Evolutionary conservation across 148 eudicot genomes (phyloP).

Genomic region (Fallopia convolvulus): DNA sequence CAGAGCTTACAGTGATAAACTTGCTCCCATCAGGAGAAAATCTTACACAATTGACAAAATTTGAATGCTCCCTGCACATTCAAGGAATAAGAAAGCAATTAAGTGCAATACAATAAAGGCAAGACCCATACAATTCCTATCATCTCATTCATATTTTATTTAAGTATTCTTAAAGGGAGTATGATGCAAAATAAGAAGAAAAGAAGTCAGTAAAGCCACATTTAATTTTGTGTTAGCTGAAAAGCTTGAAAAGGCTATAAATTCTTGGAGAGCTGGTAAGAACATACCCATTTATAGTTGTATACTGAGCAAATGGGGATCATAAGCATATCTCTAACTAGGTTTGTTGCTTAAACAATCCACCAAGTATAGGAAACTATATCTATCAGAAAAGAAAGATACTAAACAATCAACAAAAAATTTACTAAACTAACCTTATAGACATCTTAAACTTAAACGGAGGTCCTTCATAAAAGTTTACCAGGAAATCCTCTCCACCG

Average conservation of each 20-base stretch:
- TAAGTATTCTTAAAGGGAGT: neutral
- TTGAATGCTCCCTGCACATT: slow-evolving; percentile 71
- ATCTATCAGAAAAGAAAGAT: neutral
- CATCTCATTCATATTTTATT: neutral
- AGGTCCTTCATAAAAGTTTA: slow-evolving; percentile 94
- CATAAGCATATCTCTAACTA: neutral
- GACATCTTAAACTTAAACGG: slow-evolving; percentile 97
- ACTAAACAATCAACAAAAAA: neutral
- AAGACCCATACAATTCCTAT: neutral
- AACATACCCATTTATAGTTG: neutral
- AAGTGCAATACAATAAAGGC: neutral
- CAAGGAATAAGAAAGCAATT: neutral
- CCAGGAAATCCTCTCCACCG: slow-evolving; percentile 88
- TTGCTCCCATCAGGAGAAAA: slow-evolving; percentile 91
- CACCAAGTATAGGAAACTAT: neutral
- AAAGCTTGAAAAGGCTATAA: neutral
- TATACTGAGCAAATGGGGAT: neutral
- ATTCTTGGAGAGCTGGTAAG: neutral
- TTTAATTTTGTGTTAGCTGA: neutral
- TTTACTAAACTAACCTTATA: slow-evolving; percentile 45
- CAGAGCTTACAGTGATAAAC: slow-evolving; percentile 90
- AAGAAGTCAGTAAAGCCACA: neutral
- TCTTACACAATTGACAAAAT: slow-evolving; percentile 90
- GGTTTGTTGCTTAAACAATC: neutral
- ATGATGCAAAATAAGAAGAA: neutral